Evolutionary conservation across 2,329 filamentous ascomycete species (phyloP), one percentile per base, ranked within the genome.

Genomic region (Colletotrichum melonis): DNA sequence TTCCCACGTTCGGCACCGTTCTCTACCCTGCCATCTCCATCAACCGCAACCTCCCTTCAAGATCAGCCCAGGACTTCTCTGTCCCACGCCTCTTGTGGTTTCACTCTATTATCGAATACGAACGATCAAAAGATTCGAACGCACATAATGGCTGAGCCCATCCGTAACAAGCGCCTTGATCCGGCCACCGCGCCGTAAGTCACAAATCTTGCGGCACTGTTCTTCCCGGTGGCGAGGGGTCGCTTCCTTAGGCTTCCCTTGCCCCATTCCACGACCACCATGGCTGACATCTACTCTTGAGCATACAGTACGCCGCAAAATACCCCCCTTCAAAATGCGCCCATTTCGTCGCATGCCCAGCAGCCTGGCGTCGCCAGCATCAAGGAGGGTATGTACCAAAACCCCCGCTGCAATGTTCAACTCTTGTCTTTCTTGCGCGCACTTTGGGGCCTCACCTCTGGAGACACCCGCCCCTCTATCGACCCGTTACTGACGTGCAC

Each of bases 281-380:
- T 73, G 73, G 67, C 73, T 78, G 74, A 78, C 73, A 63, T 67
- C 55, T 35, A 52, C 56, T 57, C 73, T 71, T 64, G 60, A 57
- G 22, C 68, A 56, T 70, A 55, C 75, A 98, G 97, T 81, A 99
- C 97, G 81, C 97, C 97, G 81, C 97, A 99, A 87, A 99, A 99
- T 88, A 99, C 97, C 69, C 97, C 97, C 78, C 93, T 95, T 78
- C 95, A 92, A 86, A 95, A 96, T 88, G 97, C 97, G 78, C 97
- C 97, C 77, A 98, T 99, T 86, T 97, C 95, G 67, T 98, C 96
- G 75, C 96, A 97, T 85, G 97, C 97, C 78, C 95, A 98, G 87
- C 95, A 98, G 86, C 97, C 97, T 75, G 94, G 93, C 77, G 93
- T 99, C 76, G 88, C 94, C 77, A 98, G 95, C 85, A 98, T 99